Evolutionary conservation across 2,329 filamentous ascomycete genomes (phyloP), one percentile per base, ranked within the genome.

Genomic region (Fusarium sp.): DNA sequence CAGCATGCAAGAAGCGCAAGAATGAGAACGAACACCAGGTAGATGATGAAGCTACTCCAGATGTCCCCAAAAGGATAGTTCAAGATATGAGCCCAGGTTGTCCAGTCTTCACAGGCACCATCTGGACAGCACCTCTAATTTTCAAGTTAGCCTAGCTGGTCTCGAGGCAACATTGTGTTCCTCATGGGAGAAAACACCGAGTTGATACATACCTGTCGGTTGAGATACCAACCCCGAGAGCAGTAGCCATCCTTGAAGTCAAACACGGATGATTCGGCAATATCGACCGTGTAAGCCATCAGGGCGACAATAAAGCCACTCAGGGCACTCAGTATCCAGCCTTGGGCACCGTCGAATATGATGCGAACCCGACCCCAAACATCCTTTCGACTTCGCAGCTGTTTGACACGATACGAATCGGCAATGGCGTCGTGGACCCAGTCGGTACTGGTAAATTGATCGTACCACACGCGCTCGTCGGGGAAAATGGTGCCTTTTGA

Each of bases 371-470:
- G 91, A n/a, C 96, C 96, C 80, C 92, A 92, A 69, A 98, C 88
- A 83, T 96, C 96, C 81, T 93, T 97, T 57, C 95, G 89, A 77
- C 89, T 92, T 58, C 94, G 91, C 42, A 99, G 87, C 62, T 92
- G 92, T 81, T 97, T 96, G 58, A 97, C 91, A 29, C 96, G 93
- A 77, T 95, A 94, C 11, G 95, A 94, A 83, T 98, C 96, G 78
- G 95, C 94, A 75, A 99, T 98, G 81, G 93, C 95, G 82, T 99
- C 96, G 80, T 98, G 96, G 1, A 99, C 95, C 96, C 96, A 99
- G 82, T 99, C 96, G 64, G 94, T 98, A 8, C 94, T 97, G 7
- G 95, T 98, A 79, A 98, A 98, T 83, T 99, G 96, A 85, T 99
- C 96, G 83, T 98, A 98, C 96, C 96, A 98, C 11, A 97, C 93